Conservation (phyloP, 2,329 filamentous ascomycete species). For the Sarocladium kiliense region DNA sequence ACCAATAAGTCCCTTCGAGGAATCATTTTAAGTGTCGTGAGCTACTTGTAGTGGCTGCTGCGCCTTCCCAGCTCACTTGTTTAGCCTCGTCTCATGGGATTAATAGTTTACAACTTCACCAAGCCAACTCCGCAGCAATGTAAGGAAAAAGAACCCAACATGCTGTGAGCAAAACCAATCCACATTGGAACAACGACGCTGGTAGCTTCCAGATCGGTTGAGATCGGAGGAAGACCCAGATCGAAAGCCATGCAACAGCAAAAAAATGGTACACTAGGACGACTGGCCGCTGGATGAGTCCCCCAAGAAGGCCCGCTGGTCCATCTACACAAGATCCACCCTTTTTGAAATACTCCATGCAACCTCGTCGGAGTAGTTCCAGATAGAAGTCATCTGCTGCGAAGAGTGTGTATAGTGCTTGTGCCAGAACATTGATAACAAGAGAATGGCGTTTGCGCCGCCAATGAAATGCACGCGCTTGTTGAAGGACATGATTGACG, state of each 20-base stretch:
- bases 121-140: not conserved
- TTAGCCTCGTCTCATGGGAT: not conserved
- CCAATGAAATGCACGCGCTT: conserved; percentile 74
- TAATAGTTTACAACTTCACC: not conserved
- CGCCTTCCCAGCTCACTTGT: too few relatives aligned
- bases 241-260: conserved; percentile 73
- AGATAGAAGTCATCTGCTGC: conserved; percentile 69
- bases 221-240: conserved; percentile 49
- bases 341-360: conserved; percentile 78
- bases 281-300: conserved; percentile 65
- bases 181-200: not conserved
- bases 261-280: conserved; percentile 84
- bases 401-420: conserved; percentile 80
- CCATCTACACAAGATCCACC: conserved; percentile 62
- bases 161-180: not conserved
- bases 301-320: conserved; percentile 70
- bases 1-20: too few relatives aligned
- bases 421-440: conserved; percentile 86
- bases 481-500: conserved; percentile 53
- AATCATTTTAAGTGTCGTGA: too few relatives aligned
- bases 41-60: too few relatives aligned
- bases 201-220: not conserved
- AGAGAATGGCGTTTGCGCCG: conserved; percentile 66
- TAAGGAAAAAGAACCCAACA: not conserved
- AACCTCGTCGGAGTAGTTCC: conserved; percentile 70